Base-by-base conservation (phyloP, 306 rosid species). In the Comarum palustre region DNA sequence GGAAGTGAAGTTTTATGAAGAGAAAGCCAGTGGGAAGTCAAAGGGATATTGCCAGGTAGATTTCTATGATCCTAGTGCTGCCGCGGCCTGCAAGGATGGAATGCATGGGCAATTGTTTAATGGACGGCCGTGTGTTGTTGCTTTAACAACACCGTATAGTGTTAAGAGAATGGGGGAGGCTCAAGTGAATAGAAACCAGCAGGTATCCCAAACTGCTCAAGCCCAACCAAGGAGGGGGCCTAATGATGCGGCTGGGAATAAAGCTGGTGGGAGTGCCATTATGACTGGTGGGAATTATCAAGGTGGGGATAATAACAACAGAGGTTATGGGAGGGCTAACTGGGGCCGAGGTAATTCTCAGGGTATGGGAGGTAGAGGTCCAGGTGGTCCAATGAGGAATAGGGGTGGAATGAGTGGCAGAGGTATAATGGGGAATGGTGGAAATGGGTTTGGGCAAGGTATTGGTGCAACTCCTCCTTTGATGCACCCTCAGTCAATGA, bases 91-190 rank as follows among this genome's bases (percentile, higher is more conserved):
- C 81, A 95, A 95, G 87, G 99, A 95, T 31, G 97, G 92, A 24
- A 90, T 95, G 99, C 77, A 90, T 69, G 99, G 96, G 0, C 86
- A 88, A 75, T 2, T 76, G 69, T 95, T 95, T 75, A 95, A 95
- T 72, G 99, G 97, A 8, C 81, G 99, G 11, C 96, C 93, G 0
- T 95, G 97, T 60, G 95, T 95, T 62, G 99, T 91, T 81, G 96
- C 99, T 0, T 84, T 66, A 41, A 96, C 96, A 0, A 91, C 97
- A 0, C 97, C 99, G 16, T 90, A 70, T 52, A 90, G 88, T 11
- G 96, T 95, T 38, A 95, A 95, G 90, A 87, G 86, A 73, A 91
- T 95, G 99, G 99, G 99, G 12, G 97, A 91, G 83, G 96, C 97
- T 73, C 97, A 95, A 82, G 80, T 82, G 54, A 87, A 51, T 71